These are phyloP conservation scores for Melanogaster broomeanus DNA, from an alignment of 768 basidiomycete genomes.

Conservation along the genomic window DNA sequence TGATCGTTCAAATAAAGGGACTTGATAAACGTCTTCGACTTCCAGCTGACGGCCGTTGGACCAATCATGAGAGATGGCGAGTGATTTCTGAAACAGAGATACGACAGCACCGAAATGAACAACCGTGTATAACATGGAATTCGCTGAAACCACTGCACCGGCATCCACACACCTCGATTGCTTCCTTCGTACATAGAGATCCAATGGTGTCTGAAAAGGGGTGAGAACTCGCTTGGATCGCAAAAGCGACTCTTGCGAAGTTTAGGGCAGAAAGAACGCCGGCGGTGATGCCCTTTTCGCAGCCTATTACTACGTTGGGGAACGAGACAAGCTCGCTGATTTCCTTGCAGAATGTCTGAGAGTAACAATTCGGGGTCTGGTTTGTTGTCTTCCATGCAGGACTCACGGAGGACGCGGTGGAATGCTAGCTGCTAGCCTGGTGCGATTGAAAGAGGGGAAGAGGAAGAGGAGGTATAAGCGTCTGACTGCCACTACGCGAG, in stretches of 20 bases:
- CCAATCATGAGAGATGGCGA: constrained; percentile 53
- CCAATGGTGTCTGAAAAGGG: constrained; percentile 12
- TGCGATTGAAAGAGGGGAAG: too few relatives aligned
- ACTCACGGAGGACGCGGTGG: too few relatives aligned
- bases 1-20: constrained; percentile 48
- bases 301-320: constrained; percentile 42
- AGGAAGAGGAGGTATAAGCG: too few relatives aligned
- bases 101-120: background rate
- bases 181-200: constrained; percentile 12
- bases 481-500: too few relatives aligned
- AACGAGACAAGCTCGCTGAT: constrained; percentile 42
- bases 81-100: constrained; percentile 43
- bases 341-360: constrained; percentile 24
- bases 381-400: too few relatives aligned
- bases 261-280: constrained; percentile 63
- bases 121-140: background rate
- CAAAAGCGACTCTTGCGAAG: constrained; percentile 51
- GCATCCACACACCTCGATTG: constrained; percentile 16
- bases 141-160: too few relatives aligned
- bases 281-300: constrained; percentile 33
- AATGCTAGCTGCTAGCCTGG: too few relatives aligned
- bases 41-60: constrained; percentile 44
- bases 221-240: background rate
- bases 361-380: background rate
- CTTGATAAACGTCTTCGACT: constrained; percentile 48